A percentile compares a stretch with the other conserved stretches of the same genome.
phyloP scores from a whole-genome alignment of 2,329 filamentous ascomycete species.

The Exophiala aquamarina region DNA sequence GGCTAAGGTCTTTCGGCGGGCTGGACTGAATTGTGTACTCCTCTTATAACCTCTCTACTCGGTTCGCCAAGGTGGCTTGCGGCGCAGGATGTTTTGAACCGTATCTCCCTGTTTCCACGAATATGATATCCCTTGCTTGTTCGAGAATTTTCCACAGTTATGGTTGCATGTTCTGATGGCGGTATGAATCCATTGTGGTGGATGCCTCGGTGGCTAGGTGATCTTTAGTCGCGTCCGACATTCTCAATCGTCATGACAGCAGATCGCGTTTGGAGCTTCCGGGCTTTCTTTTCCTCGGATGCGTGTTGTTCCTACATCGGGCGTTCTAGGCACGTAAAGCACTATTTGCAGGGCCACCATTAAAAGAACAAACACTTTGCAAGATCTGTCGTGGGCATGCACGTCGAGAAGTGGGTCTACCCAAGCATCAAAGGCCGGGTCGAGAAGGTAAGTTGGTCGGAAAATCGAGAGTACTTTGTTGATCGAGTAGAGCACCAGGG shows the following conservation, averaged over 20 bases:
- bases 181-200: no score
- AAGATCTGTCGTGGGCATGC: slow-evolving; percentile 38
- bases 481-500: slow-evolving; percentile 40
- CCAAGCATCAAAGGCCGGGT: slow-evolving; percentile 29
- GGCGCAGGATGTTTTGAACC: slow-evolving; percentile 3
- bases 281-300: no score
- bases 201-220: no score
- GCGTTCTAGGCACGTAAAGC: slow-evolving; percentile 5
- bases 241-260: no score
- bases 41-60: slow-evolving; percentile 21
- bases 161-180: background rate
- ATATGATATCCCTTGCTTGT: slow-evolving; percentile 23
- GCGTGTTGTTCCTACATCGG: no score
- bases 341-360: slow-evolving; percentile 40
- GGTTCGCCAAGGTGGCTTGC: slow-evolving; percentile 20
- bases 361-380: slow-evolving; percentile 39
- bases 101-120: slow-evolving; percentile 17
- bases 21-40: slow-evolving; percentile 11
- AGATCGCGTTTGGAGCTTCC: no score
- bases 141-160: background rate
- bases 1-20: slow-evolving; percentile 1
- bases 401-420: slow-evolving; percentile 37
- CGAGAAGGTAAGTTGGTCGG: slow-evolving; percentile 32
- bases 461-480: slow-evolving; percentile 39
- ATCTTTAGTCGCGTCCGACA: background rate